Conservation (phyloP, 768 basidiomycete species). For the Heimioporus sp. region DNA sequence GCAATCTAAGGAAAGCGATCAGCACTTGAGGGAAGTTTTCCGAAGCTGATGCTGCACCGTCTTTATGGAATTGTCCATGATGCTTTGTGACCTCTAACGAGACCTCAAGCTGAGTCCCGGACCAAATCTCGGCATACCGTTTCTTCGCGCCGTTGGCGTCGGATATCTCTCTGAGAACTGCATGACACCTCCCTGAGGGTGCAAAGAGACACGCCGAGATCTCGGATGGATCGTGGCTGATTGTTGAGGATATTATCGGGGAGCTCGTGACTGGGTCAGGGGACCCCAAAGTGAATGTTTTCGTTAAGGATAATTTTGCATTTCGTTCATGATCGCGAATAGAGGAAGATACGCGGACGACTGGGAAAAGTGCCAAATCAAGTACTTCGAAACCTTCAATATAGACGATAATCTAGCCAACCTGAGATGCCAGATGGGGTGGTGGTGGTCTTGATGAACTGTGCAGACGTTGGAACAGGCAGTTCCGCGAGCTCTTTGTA, state of each 20-base stretch:
- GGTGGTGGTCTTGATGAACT: slow-evolving; percentile 26
- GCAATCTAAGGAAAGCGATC: slow-evolving; percentile 39
- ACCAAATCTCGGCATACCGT: slow-evolving; percentile 63
- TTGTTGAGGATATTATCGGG: slow-evolving; percentile 9
- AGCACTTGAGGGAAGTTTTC: neutral
- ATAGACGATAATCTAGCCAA: neutral
- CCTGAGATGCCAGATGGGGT: slow-evolving; percentile 13
- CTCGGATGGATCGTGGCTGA: slow-evolving; percentile 29
- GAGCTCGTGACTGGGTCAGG: slow-evolving; percentile 11
- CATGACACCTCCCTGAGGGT: slow-evolving; percentile 39
- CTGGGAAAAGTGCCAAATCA: slow-evolving; percentile 17
- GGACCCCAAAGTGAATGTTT: slow-evolving; percentile 32
- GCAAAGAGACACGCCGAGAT: slow-evolving; percentile 43
- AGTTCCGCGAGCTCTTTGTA: slow-evolving; percentile 42
- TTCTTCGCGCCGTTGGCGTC: slow-evolving; percentile 33
- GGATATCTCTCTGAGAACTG: slow-evolving; percentile 41
- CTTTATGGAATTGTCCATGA: slow-evolving; percentile 60
- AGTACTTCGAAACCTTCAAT: too few species aligned
- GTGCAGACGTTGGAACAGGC: slow-evolving; percentile 36
- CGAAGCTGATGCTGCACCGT: slow-evolving; percentile 40
- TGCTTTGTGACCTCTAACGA: slow-evolving; percentile 55
- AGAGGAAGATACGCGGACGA: slow-evolving; percentile 44
- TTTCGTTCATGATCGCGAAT: slow-evolving; percentile 52
- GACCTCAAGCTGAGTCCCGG: slow-evolving; percentile 39
- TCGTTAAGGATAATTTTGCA: slow-evolving; percentile 42